phyloP scores from a whole-genome alignment of 2,329 filamentous ascomycete species.

The Penicillium hordei region DNA sequence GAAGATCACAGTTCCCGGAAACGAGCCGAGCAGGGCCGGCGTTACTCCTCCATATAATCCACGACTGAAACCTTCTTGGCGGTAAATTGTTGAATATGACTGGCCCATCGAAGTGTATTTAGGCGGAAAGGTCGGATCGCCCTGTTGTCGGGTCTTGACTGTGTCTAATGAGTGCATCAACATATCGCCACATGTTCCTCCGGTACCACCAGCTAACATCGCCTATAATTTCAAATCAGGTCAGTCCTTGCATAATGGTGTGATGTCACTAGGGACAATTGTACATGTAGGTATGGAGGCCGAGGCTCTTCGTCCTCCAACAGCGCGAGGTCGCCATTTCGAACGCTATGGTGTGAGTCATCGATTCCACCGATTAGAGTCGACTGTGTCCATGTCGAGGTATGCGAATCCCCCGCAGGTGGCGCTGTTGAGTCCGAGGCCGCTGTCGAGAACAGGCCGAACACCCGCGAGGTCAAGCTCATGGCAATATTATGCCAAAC shows the following conservation, averaged over 20 bases:
- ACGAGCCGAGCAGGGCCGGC: constrained; percentile 86
- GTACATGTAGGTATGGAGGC: constrained; percentile 64
- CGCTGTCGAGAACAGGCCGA: constrained; percentile 52
- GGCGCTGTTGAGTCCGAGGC: constrained; percentile 25
- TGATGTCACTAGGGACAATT: constrained; percentile 29
- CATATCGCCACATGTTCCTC: constrained; percentile 91
- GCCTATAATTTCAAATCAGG: constrained; percentile 54
- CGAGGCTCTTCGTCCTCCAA: constrained; percentile 56
- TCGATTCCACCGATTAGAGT: constrained; percentile 9
- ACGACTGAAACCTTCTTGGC: constrained; percentile 82
- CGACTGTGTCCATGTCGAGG: constrained; percentile 34
- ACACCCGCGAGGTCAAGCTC: constrained; percentile 58
- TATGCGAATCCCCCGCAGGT: constrained; percentile 28
- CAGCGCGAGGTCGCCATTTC: constrained; percentile 40
- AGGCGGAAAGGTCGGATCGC: constrained; percentile 87
- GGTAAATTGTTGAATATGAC: constrained; percentile 88
- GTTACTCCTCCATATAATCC: constrained; percentile 93
- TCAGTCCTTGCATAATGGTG: constrained; percentile 10
- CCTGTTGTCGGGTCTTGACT: constrained; percentile 96
- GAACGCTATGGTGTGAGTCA: constrained; percentile 19
- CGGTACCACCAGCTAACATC: constrained; percentile 92
- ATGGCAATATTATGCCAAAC: constrained; percentile 46
- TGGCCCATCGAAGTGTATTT: constrained; percentile 88
- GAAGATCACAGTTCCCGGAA: constrained; percentile 90
- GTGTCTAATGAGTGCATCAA: constrained; percentile 99